phyloP scores from a whole-genome alignment of 768 basidiomycete species.

The Lentinula guzmanii region DNA sequence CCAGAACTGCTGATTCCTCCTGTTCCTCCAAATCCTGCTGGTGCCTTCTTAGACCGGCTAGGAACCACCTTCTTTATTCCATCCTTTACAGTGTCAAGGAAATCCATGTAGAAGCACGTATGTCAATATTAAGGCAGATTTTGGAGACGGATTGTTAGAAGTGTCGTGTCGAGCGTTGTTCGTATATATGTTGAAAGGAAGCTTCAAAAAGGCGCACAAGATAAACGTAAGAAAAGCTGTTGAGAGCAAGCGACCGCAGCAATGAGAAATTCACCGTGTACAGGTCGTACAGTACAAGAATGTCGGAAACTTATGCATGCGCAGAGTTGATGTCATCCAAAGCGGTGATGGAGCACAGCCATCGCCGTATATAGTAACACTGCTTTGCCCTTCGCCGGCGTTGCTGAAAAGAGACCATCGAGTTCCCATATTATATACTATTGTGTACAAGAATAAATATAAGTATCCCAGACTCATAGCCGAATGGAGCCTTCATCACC shows the following conservation, averaged over 20 bases:
- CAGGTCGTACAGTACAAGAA: not conserved
- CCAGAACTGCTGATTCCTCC: slow-evolving; percentile 48
- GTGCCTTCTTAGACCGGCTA: slow-evolving; percentile 28
- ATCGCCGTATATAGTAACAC: not conserved
- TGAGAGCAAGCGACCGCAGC: not conserved
- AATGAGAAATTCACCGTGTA: not conserved
- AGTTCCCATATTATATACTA: too few relatives aligned
- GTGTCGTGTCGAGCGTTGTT: not conserved
- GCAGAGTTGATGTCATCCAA: not conserved
- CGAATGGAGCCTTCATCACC: slow-evolving; percentile 1
- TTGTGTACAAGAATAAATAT: not conserved
- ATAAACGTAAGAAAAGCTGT: not conserved
- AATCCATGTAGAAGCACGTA: slow-evolving; percentile 32
- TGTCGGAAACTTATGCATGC: not conserved
- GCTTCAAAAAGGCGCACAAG: not conserved
- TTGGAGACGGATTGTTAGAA: not conserved
- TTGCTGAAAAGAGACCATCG: too few relatives aligned
- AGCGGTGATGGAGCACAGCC: not conserved
- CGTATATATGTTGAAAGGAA: not conserved
- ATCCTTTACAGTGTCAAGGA: slow-evolving; percentile 54
- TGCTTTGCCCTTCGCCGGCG: not conserved
- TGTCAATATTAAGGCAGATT: not conserved
- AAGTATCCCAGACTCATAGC: not conserved
- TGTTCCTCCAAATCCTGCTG: slow-evolving; percentile 27
- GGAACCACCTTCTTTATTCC: slow-evolving; percentile 41